Evolutionary conservation across 2,329 filamentous ascomycete species (phyloP).

Genomic region (Calonectria hongkongensis): DNA sequence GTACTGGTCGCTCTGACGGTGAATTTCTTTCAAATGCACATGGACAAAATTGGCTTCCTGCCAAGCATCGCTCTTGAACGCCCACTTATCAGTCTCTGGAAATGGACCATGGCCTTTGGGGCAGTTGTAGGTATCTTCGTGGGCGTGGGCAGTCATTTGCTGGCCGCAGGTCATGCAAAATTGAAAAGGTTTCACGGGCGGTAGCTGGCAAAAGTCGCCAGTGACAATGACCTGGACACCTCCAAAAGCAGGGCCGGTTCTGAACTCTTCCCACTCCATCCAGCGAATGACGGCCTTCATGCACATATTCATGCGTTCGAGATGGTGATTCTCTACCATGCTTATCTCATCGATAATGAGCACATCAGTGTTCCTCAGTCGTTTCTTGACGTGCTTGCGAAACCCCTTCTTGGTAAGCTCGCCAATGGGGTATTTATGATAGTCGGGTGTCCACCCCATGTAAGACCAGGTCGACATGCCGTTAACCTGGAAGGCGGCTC

Average conservation of each 20-base stretch:
- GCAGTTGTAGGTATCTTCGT: constrained; percentile 45
- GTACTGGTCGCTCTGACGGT: constrained; percentile 72
- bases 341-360: constrained; percentile 81
- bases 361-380: constrained; percentile 68
- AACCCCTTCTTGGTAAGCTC: background rate
- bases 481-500: constrained; percentile 73
- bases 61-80: constrained; percentile 75
- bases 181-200: constrained; percentile 74
- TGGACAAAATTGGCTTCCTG: constrained; percentile 70
- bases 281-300: constrained; percentile 57
- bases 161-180: constrained; percentile 48
- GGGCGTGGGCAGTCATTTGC: background rate
- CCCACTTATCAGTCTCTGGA: constrained; percentile 74
- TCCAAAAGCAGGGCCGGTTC: constrained; percentile 48
- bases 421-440: constrained; percentile 45
- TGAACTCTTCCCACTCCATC: background rate
- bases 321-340: constrained; percentile 74
- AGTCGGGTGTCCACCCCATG: constrained; percentile 70
- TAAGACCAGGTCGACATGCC: constrained; percentile 75
- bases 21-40: constrained; percentile 72
- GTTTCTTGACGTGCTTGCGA: constrained; percentile 50
- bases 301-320: constrained; percentile 50
- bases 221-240: constrained; percentile 54
- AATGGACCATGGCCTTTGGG: constrained; percentile 62
- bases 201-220: constrained; percentile 75